Base-by-base conservation (phyloP, 495 filamentous ascomycete species). In the Aspergillus kassunensis region DNA sequence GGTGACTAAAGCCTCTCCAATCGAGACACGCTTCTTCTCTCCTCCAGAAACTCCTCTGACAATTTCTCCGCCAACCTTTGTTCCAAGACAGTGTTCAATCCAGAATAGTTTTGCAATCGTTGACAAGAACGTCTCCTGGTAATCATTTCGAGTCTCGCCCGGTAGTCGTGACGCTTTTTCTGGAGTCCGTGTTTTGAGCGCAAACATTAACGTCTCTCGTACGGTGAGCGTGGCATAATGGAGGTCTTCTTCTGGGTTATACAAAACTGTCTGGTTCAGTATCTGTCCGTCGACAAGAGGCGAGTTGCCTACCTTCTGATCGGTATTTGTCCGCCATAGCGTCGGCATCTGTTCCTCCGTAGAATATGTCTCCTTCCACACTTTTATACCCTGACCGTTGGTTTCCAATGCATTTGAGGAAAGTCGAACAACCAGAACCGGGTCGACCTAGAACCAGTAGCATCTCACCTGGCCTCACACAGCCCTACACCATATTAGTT, bases 81-180 rank as follows among this genome's bases (percentile, higher is more conserved):
- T 89, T 24, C 78, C 76, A 48, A 85, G 60, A 0, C 79, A 81
- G 59, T 89, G 84, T 53, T 86, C 82, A 27, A 87, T 89, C 74
- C 87, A 87, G 54, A 95, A 93, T 29, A 91, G 73, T 55, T 88
- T 85, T 31, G 88, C 76, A 33, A 93, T 75, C 1, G 87, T 83
- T 15, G 82, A 70, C 6, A 90, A 74, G 51, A 90, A 85, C 33
- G 85, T 82, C 23, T 75, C 65, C 25, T 81, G 81, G 55, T 88
- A 91, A 39, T 83, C 78, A 37, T 71, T 70, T 12, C 82, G 71
- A 33, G 71, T 76, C 61, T 88, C 82, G 3, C 82, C 84, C 13
- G 66, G 64, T 11, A 73, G 65, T 0, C 87, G 75, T 10, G 82
- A 84, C 10, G 65, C 67, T 61, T 86, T 79, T 13, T 79, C 78